Evolutionary conservation across 768 basidiomycete species (phyloP).

Genomic region (Sarcodon aspratus): DNA sequence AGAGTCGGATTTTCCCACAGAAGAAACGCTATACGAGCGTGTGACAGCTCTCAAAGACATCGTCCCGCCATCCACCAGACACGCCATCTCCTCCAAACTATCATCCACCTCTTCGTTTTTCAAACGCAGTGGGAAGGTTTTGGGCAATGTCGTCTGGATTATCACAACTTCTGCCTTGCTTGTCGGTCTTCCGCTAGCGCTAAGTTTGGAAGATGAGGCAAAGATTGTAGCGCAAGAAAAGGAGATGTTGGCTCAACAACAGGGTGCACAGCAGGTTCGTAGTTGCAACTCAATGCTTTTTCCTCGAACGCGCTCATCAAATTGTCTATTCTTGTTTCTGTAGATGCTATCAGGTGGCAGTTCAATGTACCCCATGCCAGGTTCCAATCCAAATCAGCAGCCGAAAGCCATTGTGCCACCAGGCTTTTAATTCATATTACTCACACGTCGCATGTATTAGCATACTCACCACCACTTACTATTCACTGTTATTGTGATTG

Average conservation of each 20-base stretch:
- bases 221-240: slow-evolving; percentile 91
- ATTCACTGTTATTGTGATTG: too few relatives aligned
- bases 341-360: slow-evolving; percentile 66
- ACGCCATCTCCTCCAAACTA: slow-evolving; percentile 52
- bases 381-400: slow-evolving; percentile 25
- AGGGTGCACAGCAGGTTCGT: slow-evolving; percentile 82
- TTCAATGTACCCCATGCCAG: slow-evolving; percentile 37
- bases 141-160: slow-evolving; percentile 90
- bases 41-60: slow-evolving; percentile 91
- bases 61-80: slow-evolving; percentile 83
- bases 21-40: slow-evolving; percentile 85
- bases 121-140: slow-evolving; percentile 55
- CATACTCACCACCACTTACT: too few relatives aligned
- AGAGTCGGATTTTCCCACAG: slow-evolving; percentile 54
- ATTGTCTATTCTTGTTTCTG: slow-evolving; percentile 5
- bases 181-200: slow-evolving; percentile 85
- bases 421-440: slow-evolving; percentile 47
- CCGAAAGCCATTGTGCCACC: slow-evolving; percentile 66
- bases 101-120: slow-evolving; percentile 51
- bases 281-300: not conserved
- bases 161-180: slow-evolving; percentile 89
- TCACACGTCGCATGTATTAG: too few relatives aligned
- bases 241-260: slow-evolving; percentile 87
- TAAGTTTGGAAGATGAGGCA: slow-evolving; percentile 92
- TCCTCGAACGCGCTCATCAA: too few relatives aligned